Evolutionary conservation across 2,329 filamentous ascomycete species (phyloP).

Genomic region (Fusarium anguioides): DNA sequence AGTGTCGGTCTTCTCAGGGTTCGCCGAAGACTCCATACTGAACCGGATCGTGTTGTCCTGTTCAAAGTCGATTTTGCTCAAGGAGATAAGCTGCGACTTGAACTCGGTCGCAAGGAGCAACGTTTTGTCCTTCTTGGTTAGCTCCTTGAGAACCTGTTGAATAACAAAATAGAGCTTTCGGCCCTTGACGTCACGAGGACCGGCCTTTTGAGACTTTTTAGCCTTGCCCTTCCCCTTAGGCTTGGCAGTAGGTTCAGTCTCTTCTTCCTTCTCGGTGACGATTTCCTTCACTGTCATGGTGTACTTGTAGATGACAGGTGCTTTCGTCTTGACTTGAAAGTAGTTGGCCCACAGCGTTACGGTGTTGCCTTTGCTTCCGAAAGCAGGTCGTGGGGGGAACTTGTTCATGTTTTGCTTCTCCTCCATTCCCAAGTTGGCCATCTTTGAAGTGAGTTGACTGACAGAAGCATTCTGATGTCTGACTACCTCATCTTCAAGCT

Average conservation of each 20-base stretch:
- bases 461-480: slow-evolving; percentile 44
- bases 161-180: slow-evolving; percentile 59
- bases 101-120: slow-evolving; percentile 59
- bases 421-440: slow-evolving; percentile 51
- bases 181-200: slow-evolving; percentile 52
- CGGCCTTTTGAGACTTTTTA: slow-evolving; percentile 13
- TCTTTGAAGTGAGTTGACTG: slow-evolving; percentile 48
- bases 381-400: slow-evolving; percentile 62
- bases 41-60: slow-evolving; percentile 50
- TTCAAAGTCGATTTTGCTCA: slow-evolving; percentile 51
- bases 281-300: slow-evolving; percentile 53
- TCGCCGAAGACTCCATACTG: slow-evolving; percentile 49
- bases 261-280: slow-evolving; percentile 14
- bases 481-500: slow-evolving; percentile 57
- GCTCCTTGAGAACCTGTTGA: slow-evolving; percentile 50
- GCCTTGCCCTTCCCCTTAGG: slow-evolving; percentile 28
- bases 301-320: slow-evolving; percentile 58
- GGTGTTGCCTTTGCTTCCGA: slow-evolving; percentile 56
- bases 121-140: slow-evolving; percentile 48
- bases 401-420: slow-evolving; percentile 40
- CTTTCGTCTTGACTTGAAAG: slow-evolving; percentile 57
- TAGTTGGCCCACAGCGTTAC: slow-evolving; percentile 67
- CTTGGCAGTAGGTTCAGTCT: slow-evolving; percentile 2
- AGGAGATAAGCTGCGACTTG: slow-evolving; percentile 60
- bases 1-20: slow-evolving; percentile 46